Percentiles rank a stretch among this genome's conserved stretches.
phyloP scores from a whole-genome alignment of 345 rosid species.

The Trapa bicornis region DNA sequence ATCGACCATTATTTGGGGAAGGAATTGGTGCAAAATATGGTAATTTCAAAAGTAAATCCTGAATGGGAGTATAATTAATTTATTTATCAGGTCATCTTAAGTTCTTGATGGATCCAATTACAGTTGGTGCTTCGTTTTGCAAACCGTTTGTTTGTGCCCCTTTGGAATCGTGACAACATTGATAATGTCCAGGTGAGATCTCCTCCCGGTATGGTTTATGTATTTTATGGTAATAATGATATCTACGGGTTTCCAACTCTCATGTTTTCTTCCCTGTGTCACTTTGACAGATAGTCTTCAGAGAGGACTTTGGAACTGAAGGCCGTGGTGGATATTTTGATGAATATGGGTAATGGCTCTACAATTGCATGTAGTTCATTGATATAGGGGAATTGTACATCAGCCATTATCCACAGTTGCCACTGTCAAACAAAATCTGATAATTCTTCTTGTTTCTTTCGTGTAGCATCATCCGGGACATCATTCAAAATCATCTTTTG shows the following conservation, averaged over 20 bases:
- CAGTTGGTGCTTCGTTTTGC: slow-evolving; percentile 98
- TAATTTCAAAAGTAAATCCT: slow-evolving; percentile 15
- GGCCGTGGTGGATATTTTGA: slow-evolving; percentile 99
- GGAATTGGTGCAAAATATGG: slow-evolving; percentile 96
- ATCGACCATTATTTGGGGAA: slow-evolving; percentile 95
- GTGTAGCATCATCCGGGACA: slow-evolving; percentile 91
- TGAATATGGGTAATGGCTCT: slow-evolving; percentile 69
- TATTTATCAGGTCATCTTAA: slow-evolving; percentile 6
- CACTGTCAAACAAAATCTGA: background rate
- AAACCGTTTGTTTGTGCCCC: slow-evolving; percentile 86
- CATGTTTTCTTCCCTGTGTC: background rate
- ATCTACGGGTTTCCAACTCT: background rate
- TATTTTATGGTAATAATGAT: background rate
- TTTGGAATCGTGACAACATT: slow-evolving; percentile 97
- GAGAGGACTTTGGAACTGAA: slow-evolving; percentile 98
- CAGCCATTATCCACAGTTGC: no score
- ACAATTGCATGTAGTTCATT: background rate
- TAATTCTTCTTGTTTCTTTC: slow-evolving; percentile 8
- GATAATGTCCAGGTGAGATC: slow-evolving; percentile 81
- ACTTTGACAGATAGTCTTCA: slow-evolving; percentile 68
- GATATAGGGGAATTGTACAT: slow-evolving; percentile 1
- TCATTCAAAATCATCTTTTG: slow-evolving; percentile 89
- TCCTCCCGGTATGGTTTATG: background rate
- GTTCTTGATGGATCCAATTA: slow-evolving; percentile 12
- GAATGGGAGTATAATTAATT: background rate